A percentile compares a stretch with the other conserved stretches of the same genome.
Conservation (phyloP, 768 basidiomycete species). For the Pluteus cervinus region DNA sequence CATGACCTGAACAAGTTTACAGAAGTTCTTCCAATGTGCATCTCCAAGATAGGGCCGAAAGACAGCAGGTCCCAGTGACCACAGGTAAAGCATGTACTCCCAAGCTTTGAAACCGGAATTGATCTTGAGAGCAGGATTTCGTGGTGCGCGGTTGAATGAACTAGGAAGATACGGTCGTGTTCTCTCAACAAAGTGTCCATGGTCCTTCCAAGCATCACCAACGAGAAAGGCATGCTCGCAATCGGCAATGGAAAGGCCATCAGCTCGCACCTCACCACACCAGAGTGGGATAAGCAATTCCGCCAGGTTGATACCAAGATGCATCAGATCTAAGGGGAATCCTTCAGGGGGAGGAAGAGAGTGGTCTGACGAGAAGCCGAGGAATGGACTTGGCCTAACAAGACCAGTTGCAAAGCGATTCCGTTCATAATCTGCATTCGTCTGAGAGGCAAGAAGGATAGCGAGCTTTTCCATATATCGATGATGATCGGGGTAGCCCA, state of each 20-base stretch:
- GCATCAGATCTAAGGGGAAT: constrained; percentile 33
- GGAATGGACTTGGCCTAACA: constrained; percentile 27
- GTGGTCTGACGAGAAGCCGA: constrained; percentile 14
- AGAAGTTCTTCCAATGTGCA: constrained; percentile 19
- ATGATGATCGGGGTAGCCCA: neutral
- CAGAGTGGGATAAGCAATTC: constrained; percentile 30
- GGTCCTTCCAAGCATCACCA: constrained; percentile 20
- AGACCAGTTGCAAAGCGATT: constrained; percentile 24
- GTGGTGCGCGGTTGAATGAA: constrained; percentile 34
- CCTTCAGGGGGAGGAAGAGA: constrained; percentile 20
- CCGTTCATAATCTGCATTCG: constrained; percentile 11
- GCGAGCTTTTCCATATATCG: constrained; percentile 11
- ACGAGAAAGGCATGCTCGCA: constrained; percentile 2
- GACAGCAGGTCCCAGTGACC: constrained; percentile 19
- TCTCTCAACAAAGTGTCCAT: constrained; percentile 25
- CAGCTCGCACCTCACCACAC: constrained; percentile 18
- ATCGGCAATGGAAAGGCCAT: constrained; percentile 7
- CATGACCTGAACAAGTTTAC: constrained; percentile 20
- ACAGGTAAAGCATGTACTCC: constrained; percentile 22
- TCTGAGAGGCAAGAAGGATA: constrained; percentile 10
- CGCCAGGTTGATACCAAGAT: constrained; percentile 30
- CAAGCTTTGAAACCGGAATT: constrained; percentile 23
- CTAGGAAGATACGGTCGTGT: constrained; percentile 28
- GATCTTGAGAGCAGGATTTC: constrained; percentile 33
- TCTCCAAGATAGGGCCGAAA: constrained; percentile 18